Evolutionary conservation across 495 filamentous ascomycete genomes (phyloP).

Genomic region (Tuber borchii): DNA sequence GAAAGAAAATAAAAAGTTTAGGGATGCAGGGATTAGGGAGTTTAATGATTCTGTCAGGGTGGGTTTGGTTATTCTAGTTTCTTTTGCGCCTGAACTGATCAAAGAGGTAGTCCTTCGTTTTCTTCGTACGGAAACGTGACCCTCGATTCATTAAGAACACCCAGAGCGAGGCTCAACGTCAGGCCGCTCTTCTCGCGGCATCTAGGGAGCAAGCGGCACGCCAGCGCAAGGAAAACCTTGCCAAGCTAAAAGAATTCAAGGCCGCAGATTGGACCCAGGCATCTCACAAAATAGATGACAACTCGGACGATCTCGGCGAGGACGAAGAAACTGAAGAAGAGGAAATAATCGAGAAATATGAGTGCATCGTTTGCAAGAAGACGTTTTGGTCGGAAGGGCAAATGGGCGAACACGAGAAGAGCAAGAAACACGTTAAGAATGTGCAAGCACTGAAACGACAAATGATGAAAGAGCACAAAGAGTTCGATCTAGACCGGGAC

Average conservation of each 20-base stretch:
- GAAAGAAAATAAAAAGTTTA: conserved; percentile 83
- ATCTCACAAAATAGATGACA: conserved; percentile 40
- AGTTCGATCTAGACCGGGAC: conserved; percentile 50
- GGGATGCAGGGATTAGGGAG: conserved; percentile 73
- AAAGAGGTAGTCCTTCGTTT: conserved; percentile 57
- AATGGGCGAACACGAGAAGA: conserved; percentile 86
- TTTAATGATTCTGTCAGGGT: conserved; percentile 84
- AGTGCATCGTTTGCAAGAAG: conserved; percentile 89
- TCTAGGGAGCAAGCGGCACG: conserved; percentile 77
- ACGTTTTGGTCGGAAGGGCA: conserved; percentile 90
- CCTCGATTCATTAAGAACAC: conserved; percentile 65
- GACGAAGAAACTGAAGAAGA: conserved; percentile 53
- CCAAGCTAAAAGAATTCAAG: conserved; percentile 59
- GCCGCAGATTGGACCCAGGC: conserved; percentile 74
- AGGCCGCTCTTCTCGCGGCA: conserved; percentile 69
- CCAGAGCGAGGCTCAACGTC: conserved; percentile 72
- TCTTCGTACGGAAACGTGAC: conserved; percentile 89
- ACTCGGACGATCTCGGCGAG: conserved; percentile 48
- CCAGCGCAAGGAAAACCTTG: conserved; percentile 71
- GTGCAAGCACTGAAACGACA: conserved; percentile 69
- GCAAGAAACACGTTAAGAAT: conserved; percentile 88
- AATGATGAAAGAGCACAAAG: conserved; percentile 71
- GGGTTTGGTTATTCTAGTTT: neutral
- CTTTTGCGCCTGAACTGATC: neutral
- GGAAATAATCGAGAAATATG: conserved; percentile 56